phyloP scores from a whole-genome alignment of 1,139 yeast genomes.

The Hyphopichia pseudoburtonii region DNA sequence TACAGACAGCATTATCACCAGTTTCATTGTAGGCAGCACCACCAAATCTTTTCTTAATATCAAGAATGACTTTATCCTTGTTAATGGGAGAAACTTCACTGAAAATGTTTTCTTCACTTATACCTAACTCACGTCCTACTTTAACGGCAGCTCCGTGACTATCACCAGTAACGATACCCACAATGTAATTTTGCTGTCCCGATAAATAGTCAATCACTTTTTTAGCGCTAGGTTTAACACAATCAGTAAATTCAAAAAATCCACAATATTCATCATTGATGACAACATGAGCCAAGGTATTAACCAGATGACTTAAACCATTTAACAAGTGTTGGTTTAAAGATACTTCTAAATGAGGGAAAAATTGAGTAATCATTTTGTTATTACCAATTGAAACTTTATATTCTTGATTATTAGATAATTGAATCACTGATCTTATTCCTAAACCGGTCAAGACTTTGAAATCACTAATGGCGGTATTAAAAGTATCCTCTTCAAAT shows the following conservation, averaged over 20 bases:
- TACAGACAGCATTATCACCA: constrained; percentile 13
- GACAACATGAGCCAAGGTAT: constrained; percentile 41
- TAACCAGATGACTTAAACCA: constrained; percentile 17
- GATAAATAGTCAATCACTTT: constrained; percentile 59
- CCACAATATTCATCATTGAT: constrained; percentile 65
- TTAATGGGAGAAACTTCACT: constrained; percentile 78
- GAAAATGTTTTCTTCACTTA: constrained; percentile 62
- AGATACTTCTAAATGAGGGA: constrained; percentile 9
- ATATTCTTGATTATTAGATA: constrained; percentile 16
- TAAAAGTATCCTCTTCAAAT: constrained; percentile 36
- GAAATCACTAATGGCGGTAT: constrained; percentile 36
- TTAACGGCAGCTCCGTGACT: constrained; percentile 58
- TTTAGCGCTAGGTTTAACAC: constrained; percentile 65
- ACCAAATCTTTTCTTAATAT: constrained; percentile 50
- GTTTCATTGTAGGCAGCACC: constrained; percentile 8
- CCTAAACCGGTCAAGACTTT: constrained; percentile 72
- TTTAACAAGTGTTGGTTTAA: constrained; percentile 8
- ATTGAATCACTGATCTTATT: constrained; percentile 47
- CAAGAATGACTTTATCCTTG: constrained; percentile 66
- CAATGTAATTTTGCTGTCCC: constrained; percentile 49
- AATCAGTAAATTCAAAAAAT: constrained; percentile 63
- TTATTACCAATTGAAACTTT: constrained; percentile 58
- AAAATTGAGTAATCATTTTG: constrained; percentile 37
- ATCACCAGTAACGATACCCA: constrained; percentile 96
- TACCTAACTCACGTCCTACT: constrained; percentile 69